phyloP scores from a whole-genome alignment of 2,329 filamentous ascomycete species.

The Dactylellina sp. region DNA sequence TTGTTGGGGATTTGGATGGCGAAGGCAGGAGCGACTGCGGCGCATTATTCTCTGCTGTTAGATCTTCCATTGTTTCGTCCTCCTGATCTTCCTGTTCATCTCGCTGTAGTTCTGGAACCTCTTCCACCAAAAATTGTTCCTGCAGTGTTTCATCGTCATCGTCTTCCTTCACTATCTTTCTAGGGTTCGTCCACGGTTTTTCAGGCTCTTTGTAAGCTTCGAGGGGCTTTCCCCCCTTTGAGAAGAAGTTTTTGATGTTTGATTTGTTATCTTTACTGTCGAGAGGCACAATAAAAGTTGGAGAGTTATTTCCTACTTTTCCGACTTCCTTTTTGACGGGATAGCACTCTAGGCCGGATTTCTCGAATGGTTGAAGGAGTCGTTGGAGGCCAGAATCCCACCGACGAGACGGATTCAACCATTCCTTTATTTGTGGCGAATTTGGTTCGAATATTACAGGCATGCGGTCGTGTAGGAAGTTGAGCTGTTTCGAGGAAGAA shows the following conservation, averaged over 20 bases:
- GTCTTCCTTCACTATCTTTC: constrained; percentile 33
- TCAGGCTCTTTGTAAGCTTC: constrained; percentile 53
- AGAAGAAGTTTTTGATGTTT: constrained; percentile 95
- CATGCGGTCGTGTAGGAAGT: constrained; percentile 94
- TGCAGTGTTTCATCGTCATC: constrained; percentile 38
- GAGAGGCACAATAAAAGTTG: constrained; percentile 83
- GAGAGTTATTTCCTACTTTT: constrained; percentile 92
- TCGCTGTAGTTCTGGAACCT: constrained; percentile 17
- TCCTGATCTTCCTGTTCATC: constrained; percentile 30
- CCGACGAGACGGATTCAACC: constrained; percentile 75
- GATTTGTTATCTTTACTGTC: constrained; percentile 88
- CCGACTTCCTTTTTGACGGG: constrained; percentile 89
- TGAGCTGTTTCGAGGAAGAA: constrained; percentile 81
- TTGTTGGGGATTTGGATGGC: constrained; percentile 60
- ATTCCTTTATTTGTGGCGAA: constrained; percentile 74
- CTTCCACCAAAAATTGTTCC: constrained; percentile 32
- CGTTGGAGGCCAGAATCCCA: constrained; percentile 84
- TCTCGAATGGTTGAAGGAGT: constrained; percentile 79
- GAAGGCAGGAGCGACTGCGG: constrained; percentile 32
- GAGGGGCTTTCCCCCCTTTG: constrained; percentile 64
- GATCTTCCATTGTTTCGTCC: constrained; percentile 54
- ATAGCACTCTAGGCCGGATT: constrained; percentile 83
- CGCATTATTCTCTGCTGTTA: constrained; percentile 15
- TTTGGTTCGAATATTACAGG: constrained; percentile 87
- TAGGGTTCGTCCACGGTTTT: constrained; percentile 52